phyloP scores from a whole-genome alignment of 2,329 filamentous ascomycete species.

The Pyrenochaeta sp. region DNA sequence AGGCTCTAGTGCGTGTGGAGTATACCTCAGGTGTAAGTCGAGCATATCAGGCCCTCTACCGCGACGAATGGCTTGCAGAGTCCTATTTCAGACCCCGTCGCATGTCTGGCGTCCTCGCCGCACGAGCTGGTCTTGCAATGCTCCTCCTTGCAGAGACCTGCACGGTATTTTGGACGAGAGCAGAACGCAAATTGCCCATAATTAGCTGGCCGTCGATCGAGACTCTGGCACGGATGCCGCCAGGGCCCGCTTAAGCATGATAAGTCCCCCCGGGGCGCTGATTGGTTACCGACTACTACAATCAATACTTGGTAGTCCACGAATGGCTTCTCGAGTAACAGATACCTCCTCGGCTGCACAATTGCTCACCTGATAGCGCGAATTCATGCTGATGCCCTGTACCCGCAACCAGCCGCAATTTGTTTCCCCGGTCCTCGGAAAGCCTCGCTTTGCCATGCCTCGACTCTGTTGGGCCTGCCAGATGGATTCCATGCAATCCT shows the following conservation, averaged over 20 bases:
- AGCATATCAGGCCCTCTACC: no score
- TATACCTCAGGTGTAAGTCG: no score
- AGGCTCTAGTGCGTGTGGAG: no score
- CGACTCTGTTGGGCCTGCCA: constrained; percentile 16
- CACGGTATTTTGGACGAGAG: no score
- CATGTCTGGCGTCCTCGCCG: no score
- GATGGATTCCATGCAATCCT: neutral
- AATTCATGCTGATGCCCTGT: constrained; percentile 23
- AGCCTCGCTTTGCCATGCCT: constrained; percentile 15
- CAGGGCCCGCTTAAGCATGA: constrained; percentile 22
- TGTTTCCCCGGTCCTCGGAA: constrained; percentile 26
- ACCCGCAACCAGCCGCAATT: constrained; percentile 16
- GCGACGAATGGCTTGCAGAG: no score
- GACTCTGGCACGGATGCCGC: constrained; percentile 23
- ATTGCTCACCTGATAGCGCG: constrained; percentile 46
- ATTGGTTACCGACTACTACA: constrained; percentile 46
- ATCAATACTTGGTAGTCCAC: constrained; percentile 47
- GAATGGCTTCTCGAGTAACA: constrained; percentile 42
- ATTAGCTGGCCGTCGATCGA: constrained; percentile 32
- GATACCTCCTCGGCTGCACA: constrained; percentile 30
- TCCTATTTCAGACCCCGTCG: no score
- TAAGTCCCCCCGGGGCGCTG: constrained; percentile 12
- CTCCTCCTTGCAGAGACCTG: no score
- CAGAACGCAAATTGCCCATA: constrained; percentile 45
- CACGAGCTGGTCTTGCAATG: no score